Conservation (phyloP, 441 rosid genomes). For the Gossypium lobatum region DNA sequence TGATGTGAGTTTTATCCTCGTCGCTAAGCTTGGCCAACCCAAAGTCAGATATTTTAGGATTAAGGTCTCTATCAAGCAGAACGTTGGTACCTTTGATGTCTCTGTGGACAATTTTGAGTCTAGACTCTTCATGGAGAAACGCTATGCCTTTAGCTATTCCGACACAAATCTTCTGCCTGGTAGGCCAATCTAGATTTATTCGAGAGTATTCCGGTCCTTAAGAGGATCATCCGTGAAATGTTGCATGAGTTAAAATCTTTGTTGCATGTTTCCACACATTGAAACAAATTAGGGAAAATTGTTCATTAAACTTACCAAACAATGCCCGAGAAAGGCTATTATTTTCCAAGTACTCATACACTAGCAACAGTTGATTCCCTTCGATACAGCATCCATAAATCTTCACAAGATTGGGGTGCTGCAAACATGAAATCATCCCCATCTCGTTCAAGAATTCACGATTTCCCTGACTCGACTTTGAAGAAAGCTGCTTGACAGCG, state of each 20-base stretch:
- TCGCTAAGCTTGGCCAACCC: slow-evolving; percentile 8
- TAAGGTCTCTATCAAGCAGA: slow-evolving; percentile 8
- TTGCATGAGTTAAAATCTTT: not conserved
- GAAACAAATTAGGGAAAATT: not conserved
- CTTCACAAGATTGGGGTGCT: slow-evolving; percentile 47
- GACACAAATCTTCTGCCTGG: slow-evolving; percentile 2
- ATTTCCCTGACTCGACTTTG: slow-evolving; percentile 64
- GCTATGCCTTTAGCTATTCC: slow-evolving; percentile 11
- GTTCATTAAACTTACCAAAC: slow-evolving; percentile 32
- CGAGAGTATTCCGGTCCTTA: not conserved
- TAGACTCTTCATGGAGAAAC: slow-evolving; percentile 10
- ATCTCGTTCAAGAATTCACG: slow-evolving; percentile 66
- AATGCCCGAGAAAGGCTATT: slow-evolving; percentile 52
- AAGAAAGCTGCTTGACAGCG: slow-evolving; percentile 62
- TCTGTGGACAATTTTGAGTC: slow-evolving; percentile 9
- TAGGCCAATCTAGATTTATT: slow-evolving; percentile 10
- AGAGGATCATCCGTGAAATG: not conserved
- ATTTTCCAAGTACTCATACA: slow-evolving; percentile 54
- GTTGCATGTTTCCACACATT: not conserved
- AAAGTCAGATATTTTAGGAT: slow-evolving; percentile 8
- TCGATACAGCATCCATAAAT: slow-evolving; percentile 46
- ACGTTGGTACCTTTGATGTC: slow-evolving; percentile 8
- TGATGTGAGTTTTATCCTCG: slow-evolving; percentile 10
- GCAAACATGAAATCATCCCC: slow-evolving; percentile 56
- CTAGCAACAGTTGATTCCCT: slow-evolving; percentile 37